Evolutionary conservation across 208 protist genomes (phyloP), one percentile per base, ranked within the genome.

Genomic region (Acanthamoeba triangularis): DNA sequence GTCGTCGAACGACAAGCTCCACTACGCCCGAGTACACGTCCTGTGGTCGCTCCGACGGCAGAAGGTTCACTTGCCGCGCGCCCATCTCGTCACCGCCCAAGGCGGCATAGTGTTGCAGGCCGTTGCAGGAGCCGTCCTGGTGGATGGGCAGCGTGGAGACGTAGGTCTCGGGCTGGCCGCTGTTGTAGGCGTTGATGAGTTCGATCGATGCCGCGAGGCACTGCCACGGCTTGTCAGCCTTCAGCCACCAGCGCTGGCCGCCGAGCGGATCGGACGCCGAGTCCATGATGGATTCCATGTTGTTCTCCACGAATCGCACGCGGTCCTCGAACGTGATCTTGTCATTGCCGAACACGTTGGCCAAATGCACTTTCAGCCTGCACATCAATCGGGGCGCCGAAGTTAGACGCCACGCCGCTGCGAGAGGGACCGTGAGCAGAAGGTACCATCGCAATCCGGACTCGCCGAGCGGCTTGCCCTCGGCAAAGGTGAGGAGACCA

Each of bases 51-150:
- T 99, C 98, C 67, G 97, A 98, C 0, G 98, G 99, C 2, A 99
- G 90, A 2, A 99, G 96, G 96, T 99, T 99, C 16, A 99, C 99
- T 47, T 99, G 97, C n/a, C 93, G 20, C 7, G 98, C 99, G 56
- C 99, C 99, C 30, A 98, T 96, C 13, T 98, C 97, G 95, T 99
- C 99, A n/a, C 99, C 98, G 18, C 99, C 99, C 91, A 99, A 98
- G 14, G 99, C 99, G 47, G 99, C 99, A 98, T 99, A 99, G 98
- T 99, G 99, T 97, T 99, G 99, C 85, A 99, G 97, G 49, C 99
- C 99, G 96, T 99, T 99, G 95, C 99, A 99, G 56, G 98, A 98
- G 30, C 99, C 99, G 97, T 99, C 99, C 76, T 98, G 99, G 49
- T 99, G 99, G 90, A 99, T 98, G 14, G 99, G 99, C 25, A 99